These are phyloP conservation scores for Xylariaceae sp. DNA, from an alignment of 2,329 filamentous ascomycete species.

Conservation along the genomic window DNA sequence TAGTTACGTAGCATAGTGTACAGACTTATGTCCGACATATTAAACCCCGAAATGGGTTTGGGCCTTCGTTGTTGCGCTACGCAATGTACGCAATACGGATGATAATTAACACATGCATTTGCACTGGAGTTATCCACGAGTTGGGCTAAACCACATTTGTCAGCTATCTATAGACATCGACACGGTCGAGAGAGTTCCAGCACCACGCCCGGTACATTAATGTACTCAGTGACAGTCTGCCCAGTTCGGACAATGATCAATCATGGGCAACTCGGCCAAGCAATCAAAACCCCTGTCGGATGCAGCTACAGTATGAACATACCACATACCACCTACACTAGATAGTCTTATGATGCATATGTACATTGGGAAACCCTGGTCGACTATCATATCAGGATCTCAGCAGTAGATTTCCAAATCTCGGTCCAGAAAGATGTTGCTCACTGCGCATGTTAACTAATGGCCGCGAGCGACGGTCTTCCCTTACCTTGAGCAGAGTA, in stretches of 20 bases:
- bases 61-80: too few species aligned
- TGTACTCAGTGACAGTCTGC: neutral
- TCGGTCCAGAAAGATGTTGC: slow-evolving; percentile 18
- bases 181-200: too few species aligned
- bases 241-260: slow-evolving; percentile 21
- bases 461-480: slow-evolving; percentile 3
- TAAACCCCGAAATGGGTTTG: too few species aligned
- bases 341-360: neutral
- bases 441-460: slow-evolving; percentile 11
- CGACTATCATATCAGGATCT: slow-evolving; percentile 26
- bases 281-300: slow-evolving; percentile 24
- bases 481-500: neutral
- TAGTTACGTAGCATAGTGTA: too few species aligned
- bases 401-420: slow-evolving; percentile 25
- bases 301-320: neutral
- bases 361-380: slow-evolving; percentile 21
- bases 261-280: slow-evolving; percentile 26
- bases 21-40: too few species aligned
- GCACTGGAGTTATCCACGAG: too few species aligned
- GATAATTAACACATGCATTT: too few species aligned
- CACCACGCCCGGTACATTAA: neutral
- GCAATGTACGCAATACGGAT: too few species aligned
- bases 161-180: too few species aligned
- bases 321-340: too few species aligned
- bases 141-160: too few species aligned